A percentile compares a stretch with the other conserved stretches of the same genome.
phyloP scores from a whole-genome alignment of 805 yeast genomes.

The Yamadazyma kitorensis region DNA sequence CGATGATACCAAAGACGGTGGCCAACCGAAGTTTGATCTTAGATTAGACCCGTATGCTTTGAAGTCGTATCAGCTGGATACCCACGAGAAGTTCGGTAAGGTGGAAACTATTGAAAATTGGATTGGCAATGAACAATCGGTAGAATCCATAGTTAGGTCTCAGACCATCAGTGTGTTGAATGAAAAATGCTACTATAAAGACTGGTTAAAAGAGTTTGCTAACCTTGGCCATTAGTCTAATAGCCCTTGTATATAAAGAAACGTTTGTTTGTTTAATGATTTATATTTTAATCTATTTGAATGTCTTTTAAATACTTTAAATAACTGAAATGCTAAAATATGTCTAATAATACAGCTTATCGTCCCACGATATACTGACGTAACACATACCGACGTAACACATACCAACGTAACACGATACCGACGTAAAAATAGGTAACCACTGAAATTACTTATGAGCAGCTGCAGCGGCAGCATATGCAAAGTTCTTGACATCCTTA shows the following conservation, averaged over 20 bases:
- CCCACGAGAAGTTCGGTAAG: slow-evolving; percentile 21
- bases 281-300: neutral
- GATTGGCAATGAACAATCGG: slow-evolving; percentile 32
- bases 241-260: slow-evolving; percentile 8
- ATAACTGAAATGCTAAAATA: neutral
- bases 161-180: slow-evolving; percentile 31
- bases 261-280: neutral
- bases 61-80: slow-evolving; percentile 18
- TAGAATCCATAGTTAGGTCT: slow-evolving; percentile 33
- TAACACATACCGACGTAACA: too few relatives aligned
- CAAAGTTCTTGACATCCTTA: slow-evolving; percentile 28
- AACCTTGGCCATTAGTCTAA: too few relatives aligned
- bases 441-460: slow-evolving; percentile 25
- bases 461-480: slow-evolving; percentile 48
- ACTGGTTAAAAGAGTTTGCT: slow-evolving; percentile 34
- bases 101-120: slow-evolving; percentile 33
- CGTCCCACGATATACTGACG: too few relatives aligned
- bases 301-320: neutral
- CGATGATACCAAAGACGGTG: slow-evolving; percentile 4
- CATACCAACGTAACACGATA: too few relatives aligned
- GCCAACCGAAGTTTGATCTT: slow-evolving; percentile 22
- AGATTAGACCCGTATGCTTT: slow-evolving; percentile 40
- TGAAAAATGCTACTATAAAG: slow-evolving; percentile 34
- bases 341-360: too few relatives aligned
- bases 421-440: neutral